Conservation (phyloP, 2,329 filamentous ascomycete genomes). For the Emydomyces testavorans region DNA sequence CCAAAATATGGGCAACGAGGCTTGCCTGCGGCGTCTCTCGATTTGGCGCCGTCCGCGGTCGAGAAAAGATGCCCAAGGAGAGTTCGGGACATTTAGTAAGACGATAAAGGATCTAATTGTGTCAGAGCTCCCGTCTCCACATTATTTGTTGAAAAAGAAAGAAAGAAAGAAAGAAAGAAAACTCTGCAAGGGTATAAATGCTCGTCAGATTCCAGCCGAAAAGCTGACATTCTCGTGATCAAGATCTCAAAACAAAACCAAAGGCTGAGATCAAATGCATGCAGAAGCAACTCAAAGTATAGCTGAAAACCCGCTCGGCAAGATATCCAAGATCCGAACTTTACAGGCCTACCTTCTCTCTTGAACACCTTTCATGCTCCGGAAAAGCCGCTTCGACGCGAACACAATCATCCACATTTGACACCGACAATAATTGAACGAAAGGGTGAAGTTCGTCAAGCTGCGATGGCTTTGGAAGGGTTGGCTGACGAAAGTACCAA, state of each 20-base stretch:
- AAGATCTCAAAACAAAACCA: no score
- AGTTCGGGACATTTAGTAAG: slow-evolving; percentile 64
- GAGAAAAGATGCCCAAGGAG: slow-evolving; percentile 67
- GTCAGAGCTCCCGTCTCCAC: slow-evolving; percentile 6
- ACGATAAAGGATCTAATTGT: slow-evolving; percentile 59
- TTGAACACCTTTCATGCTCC: slow-evolving; percentile 44
- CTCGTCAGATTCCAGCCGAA: neutral
- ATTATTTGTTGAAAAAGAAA: neutral
- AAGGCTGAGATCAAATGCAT: neutral
- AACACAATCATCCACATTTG: slow-evolving; percentile 43
- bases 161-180: neutral
- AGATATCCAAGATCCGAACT: neutral
- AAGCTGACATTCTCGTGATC: neutral
- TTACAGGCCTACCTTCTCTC: slow-evolving; percentile 48
- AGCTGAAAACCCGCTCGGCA: neutral
- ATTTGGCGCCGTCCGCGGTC: slow-evolving; percentile 41
- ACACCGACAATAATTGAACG: slow-evolving; percentile 56
- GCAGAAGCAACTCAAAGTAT: neutral
- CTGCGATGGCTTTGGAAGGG: slow-evolving; percentile 22
- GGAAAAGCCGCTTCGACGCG: slow-evolving; percentile 51
- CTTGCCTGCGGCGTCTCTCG: slow-evolving; percentile 48
- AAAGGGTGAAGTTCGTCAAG: slow-evolving; percentile 57
- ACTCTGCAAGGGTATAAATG: neutral
- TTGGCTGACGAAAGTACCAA: slow-evolving; percentile 33
- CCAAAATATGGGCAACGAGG: slow-evolving; percentile 66